Evolutionary conservation across 1,284 basidiomycete species (phyloP), one percentile per base, ranked within the genome.

Genomic region (Microbotryum silenes-acaulis): DNA sequence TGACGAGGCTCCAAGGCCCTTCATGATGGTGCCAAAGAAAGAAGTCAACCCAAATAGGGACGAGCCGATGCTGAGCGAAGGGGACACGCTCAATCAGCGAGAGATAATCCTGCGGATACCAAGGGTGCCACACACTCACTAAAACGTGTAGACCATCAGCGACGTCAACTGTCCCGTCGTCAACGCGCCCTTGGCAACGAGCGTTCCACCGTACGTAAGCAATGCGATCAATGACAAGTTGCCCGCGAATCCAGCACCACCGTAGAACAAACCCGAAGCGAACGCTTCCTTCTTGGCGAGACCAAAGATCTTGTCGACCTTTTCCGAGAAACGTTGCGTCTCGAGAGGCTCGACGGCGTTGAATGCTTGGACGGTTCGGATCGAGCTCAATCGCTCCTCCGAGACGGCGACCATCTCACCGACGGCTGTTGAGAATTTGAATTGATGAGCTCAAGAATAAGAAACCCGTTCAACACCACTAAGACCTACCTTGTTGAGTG

Each of bases 321-420:
- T 79, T 6, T 70, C 62, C 23, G 75, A 72, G 67, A 82, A 82
- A 12, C 75, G 67, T 20, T 76, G 72, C 58, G 84, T 80, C 78
- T 97, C 94, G 69, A 87, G 82, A 2, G 80, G 78, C 48, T 82
- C 77, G 1, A 85, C 85, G 56, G 79, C 78, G 72, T 97, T 94
- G 79, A 84, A 97, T 0, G 91, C 89, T 64, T 97, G 89, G 0
- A 97, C 89, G 0, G 93, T 97, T 18, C 92, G 84, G 66, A 97
- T 83, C 0, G 91, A 91, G n/a, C 89, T 86, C 12, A 98, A 81
- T 7, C 92, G 86, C 72, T 98, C 96, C 66, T 91, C 86, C 3
- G 93, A 91, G 8, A 85, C 82, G 62, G 27, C 50, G 7, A 69
- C 63, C 62, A 72, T 65, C 51, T 71, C 59, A 50, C 64, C 60